Conservation (phyloP, 192 early-diverging fungal species). For the Borealophlyctis nickersoniae region DNA sequence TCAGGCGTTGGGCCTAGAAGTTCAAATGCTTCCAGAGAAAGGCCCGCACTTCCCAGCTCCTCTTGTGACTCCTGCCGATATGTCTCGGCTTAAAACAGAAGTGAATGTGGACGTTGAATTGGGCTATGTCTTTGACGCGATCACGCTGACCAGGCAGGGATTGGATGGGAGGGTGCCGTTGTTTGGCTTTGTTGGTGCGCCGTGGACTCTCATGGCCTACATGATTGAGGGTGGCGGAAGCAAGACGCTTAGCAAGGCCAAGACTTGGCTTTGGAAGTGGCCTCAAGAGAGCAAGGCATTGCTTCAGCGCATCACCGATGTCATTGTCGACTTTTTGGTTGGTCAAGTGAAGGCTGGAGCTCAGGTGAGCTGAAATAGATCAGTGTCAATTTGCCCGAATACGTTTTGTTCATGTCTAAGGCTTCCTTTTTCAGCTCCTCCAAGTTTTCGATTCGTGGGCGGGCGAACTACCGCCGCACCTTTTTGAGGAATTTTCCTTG, state of each 20-base stretch:
- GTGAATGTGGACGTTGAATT: slow-evolving; percentile 76
- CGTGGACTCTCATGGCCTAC: slow-evolving; percentile 98
- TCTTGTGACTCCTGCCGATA: slow-evolving; percentile 66
- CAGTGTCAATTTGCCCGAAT: not conserved
- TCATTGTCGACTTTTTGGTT: slow-evolving; percentile 79
- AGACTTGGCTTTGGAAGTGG: slow-evolving; percentile 84
- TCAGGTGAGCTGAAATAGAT: slow-evolving; percentile 53
- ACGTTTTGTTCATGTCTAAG: not conserved
- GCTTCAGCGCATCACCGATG: slow-evolving; percentile 77
- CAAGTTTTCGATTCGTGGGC: slow-evolving; percentile 98
- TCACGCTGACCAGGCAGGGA: slow-evolving; percentile 84
- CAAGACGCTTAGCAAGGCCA: slow-evolving; percentile 85
- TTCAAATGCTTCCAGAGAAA: slow-evolving; percentile 88
- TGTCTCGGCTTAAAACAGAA: slow-evolving; percentile 55
- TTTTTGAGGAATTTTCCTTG: slow-evolving; percentile 81
- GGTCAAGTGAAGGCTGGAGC: slow-evolving; percentile 96
- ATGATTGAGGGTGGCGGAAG: slow-evolving; percentile 98
- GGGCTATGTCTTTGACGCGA: slow-evolving; percentile 89
- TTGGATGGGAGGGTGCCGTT: slow-evolving; percentile 86
- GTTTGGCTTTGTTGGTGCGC: slow-evolving; percentile 94
- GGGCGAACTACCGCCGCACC: slow-evolving; percentile 81
- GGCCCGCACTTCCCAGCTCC: slow-evolving; percentile 90
- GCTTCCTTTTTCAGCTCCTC: slow-evolving; percentile 57
- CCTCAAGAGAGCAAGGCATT: slow-evolving; percentile 73
- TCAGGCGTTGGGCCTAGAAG: slow-evolving; percentile 91